Percentiles rank a stretch among this genome's conserved stretches.
Conservation (phyloP, 257 asterid species). For the Knoxia roxburghii region DNA sequence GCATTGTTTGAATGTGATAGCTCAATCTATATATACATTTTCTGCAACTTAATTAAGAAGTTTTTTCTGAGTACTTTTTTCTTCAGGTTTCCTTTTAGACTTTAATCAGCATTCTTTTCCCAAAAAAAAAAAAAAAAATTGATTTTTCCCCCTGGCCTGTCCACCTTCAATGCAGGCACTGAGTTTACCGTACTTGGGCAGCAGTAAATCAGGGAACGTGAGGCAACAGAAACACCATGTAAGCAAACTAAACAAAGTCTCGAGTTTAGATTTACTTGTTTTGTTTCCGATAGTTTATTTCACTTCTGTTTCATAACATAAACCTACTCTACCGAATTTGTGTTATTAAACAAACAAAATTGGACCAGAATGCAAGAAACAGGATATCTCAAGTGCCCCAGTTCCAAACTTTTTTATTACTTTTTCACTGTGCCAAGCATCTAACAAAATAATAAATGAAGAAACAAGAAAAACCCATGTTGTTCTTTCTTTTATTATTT, state of each 20-base stretch:
- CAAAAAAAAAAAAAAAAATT: conserved; percentile 12
- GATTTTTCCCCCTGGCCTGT: conserved; percentile 11
- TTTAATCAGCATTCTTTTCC: conserved; percentile 13
- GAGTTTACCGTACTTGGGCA: conserved; percentile 63
- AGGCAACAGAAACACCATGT: conserved; percentile 42
- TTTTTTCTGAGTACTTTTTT: conserved; percentile 6
- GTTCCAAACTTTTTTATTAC: too few relatives aligned
- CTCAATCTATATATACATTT: too few relatives aligned
- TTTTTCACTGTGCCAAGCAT: conserved; percentile 10
- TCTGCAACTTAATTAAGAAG: neutral
- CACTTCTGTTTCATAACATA: too few relatives aligned
- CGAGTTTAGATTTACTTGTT: too few relatives aligned
- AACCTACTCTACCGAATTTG: too few relatives aligned
- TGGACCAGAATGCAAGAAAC: too few relatives aligned
- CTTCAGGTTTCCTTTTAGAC: conserved; percentile 12
- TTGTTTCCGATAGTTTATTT: neutral
- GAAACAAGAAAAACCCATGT: neutral
- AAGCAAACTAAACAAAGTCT: conserved; percentile 20
- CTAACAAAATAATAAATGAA: neutral
- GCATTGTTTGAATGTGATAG: conserved; percentile 12
- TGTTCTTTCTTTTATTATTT: neutral
- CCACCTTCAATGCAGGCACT: conserved; percentile 66
- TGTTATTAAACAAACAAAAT: too few relatives aligned
- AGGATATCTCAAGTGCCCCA: too few relatives aligned
- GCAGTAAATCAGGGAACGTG: conserved; percentile 35